Conservation (phyloP, 345 rosid species). For the Zanthoxylum bungeanum region DNA sequence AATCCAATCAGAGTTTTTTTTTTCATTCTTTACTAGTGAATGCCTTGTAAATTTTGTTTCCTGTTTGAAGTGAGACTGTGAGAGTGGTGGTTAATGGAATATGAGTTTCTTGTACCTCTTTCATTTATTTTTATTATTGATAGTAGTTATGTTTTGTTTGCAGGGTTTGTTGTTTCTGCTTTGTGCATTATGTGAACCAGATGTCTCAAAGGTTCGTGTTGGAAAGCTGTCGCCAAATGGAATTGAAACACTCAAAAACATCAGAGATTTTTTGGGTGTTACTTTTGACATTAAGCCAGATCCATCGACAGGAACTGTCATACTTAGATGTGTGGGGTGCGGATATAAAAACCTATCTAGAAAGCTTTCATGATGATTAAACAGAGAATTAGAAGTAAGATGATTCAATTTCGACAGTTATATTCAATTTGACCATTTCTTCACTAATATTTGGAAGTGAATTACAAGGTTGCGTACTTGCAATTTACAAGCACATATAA, state of each 20-base stretch:
- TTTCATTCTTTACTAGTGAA: neutral
- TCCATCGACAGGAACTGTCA: slow-evolving; percentile 64
- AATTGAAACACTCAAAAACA: slow-evolving; percentile 69
- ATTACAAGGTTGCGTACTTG: neutral
- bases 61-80: neutral
- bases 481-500: neutral
- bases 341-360: slow-evolving; percentile 77
- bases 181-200: slow-evolving; percentile 69
- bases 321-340: slow-evolving; percentile 72
- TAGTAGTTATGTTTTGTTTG: slow-evolving; percentile 8
- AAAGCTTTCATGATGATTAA: slow-evolving; percentile 48
- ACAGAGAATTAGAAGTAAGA: neutral
- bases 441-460: neutral
- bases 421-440: neutral
- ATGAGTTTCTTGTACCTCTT: neutral
- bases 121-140: neutral
- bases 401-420: neutral
- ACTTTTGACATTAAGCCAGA: slow-evolving; percentile 64
- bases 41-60: no score
- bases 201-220: slow-evolving; percentile 80
- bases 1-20: neutral
- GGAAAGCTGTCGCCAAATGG: slow-evolving; percentile 81
- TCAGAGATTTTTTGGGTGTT: slow-evolving; percentile 72
- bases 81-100: neutral
- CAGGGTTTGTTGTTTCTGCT: slow-evolving; percentile 81